phyloP scores from a whole-genome alignment of 2,329 filamentous ascomycete species.

The Aspergillus pseudotamarii region DNA sequence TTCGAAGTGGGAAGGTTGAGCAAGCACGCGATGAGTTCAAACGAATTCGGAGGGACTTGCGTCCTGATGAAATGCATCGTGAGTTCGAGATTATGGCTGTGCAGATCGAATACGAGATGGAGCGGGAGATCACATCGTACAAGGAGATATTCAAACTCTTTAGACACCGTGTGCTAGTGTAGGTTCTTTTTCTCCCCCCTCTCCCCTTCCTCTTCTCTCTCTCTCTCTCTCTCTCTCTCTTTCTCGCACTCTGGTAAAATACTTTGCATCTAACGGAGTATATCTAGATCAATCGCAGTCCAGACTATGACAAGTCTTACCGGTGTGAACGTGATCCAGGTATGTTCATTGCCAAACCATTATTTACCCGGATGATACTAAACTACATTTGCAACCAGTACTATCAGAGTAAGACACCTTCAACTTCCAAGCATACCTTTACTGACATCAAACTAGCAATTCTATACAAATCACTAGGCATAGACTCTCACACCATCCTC shows the following conservation, averaged over 20 bases:
- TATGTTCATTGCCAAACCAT: slow-evolving; percentile 18
- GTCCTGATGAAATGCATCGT: slow-evolving; percentile 48
- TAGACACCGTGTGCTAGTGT: slow-evolving; percentile 55
- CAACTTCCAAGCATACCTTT: slow-evolving; percentile 12
- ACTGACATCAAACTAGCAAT: slow-evolving; percentile 49
- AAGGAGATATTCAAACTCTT: slow-evolving; percentile 57
- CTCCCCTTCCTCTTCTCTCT: background rate
- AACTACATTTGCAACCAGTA: slow-evolving; percentile 23
- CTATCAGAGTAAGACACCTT: slow-evolving; percentile 33
- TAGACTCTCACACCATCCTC: slow-evolving; percentile 53
- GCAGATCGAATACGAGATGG: slow-evolving; percentile 61
- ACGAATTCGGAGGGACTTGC: slow-evolving; percentile 52
- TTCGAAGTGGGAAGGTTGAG: slow-evolving; percentile 54
- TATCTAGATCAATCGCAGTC: slow-evolving; percentile 52
- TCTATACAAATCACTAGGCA: slow-evolving; percentile 58
- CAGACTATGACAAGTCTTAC: slow-evolving; percentile 62
- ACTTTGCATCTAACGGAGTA: slow-evolving; percentile 13
- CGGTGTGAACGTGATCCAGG: slow-evolving; percentile 61
- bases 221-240: background rate
- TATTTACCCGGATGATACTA: background rate
- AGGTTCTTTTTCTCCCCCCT: slow-evolving; percentile 19
- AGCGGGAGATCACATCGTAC: slow-evolving; percentile 57
- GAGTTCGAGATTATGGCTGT: slow-evolving; percentile 59
- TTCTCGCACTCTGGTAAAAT: background rate
- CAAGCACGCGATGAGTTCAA: slow-evolving; percentile 53